Percentiles rank a stretch among this genome's conserved stretches.
Evolutionary conservation across 192 early-diverging fungal species (phyloP).

Genomic region (Chytriomyces hyalinus): DNA sequence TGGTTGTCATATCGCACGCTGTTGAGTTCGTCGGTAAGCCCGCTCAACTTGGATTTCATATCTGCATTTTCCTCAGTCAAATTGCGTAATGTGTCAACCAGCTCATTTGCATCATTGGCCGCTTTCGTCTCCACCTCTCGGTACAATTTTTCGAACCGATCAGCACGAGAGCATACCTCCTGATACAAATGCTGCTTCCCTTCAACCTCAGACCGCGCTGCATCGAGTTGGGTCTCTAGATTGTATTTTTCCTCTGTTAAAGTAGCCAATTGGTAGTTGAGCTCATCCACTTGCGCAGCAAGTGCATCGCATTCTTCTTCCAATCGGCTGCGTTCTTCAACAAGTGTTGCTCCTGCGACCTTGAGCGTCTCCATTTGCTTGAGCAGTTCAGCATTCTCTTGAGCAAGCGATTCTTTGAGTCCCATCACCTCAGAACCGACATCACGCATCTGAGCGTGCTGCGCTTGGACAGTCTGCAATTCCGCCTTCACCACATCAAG

Average conservation of each 20-base stretch:
- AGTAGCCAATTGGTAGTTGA: conserved; percentile 5
- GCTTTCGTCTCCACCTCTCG: conserved; percentile 28
- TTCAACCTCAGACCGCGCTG: conserved; percentile 1
- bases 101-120: conserved; percentile 27
- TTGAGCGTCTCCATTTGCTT: conserved; percentile 14
- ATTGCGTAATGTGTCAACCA: conserved; percentile 36
- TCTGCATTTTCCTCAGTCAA: conserved; percentile 30
- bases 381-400: conserved; percentile 20
- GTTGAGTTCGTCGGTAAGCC: neutral
- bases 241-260: conserved; percentile 8
- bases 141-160: conserved; percentile 23
- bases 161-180: conserved; percentile 22
- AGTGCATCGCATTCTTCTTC: conserved; percentile 36
- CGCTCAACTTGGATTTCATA: conserved; percentile 27
- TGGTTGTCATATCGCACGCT: neutral
- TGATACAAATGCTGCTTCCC: neutral
- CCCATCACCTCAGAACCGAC: conserved; percentile 2
- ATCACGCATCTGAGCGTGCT: conserved; percentile 15
- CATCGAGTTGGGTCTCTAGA: conserved; percentile 5
- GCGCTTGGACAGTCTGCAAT: conserved; percentile 3
- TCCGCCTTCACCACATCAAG: neutral
- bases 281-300: conserved; percentile 36
- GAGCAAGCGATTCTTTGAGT: conserved; percentile 7
- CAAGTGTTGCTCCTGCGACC: conserved; percentile 33
- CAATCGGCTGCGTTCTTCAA: conserved; percentile 25